Evolutionary conservation across 306 rosid genomes (phyloP).

Genomic region (Astragalus membranaceus): DNA sequence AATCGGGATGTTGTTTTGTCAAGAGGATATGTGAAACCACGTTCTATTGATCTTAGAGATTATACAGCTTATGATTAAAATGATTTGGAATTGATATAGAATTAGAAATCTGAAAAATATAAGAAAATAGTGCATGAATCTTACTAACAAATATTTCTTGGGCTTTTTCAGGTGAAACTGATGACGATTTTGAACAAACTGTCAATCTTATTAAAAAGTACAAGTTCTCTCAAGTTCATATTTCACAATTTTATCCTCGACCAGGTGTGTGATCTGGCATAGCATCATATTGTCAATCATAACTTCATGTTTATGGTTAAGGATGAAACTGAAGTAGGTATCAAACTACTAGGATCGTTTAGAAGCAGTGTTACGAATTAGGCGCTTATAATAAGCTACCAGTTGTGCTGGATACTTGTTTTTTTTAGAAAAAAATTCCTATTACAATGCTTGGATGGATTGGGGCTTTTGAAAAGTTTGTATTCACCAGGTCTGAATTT

Average conservation of each 20-base stretch:
- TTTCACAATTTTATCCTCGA: slow-evolving; percentile 97
- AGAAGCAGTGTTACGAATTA: neutral
- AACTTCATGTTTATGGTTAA: slow-evolving; percentile 8
- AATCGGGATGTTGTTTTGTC: neutral
- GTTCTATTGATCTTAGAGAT: neutral
- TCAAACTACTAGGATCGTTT: neutral
- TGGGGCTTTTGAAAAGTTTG: too few relatives aligned
- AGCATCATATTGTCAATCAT: neutral
- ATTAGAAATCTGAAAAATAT: neutral
- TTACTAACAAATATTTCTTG: slow-evolving; percentile 17
- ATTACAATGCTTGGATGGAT: too few relatives aligned
- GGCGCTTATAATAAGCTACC: neutral
- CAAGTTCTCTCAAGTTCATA: slow-evolving; percentile 88
- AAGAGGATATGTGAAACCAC: neutral
- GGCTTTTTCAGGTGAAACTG: slow-evolving; percentile 76
- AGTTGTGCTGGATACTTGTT: neutral
- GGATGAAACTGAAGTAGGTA: slow-evolving; percentile 1
- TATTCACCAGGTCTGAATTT: neutral
- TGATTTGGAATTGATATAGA: neutral
- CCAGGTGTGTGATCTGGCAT: slow-evolving; percentile 50
- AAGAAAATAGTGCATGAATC: neutral
- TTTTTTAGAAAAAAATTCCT: too few relatives aligned
- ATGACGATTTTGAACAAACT: slow-evolving; percentile 84
- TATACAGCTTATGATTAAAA: slow-evolving; percentile 2
- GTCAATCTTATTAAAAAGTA: slow-evolving; percentile 63